Base-by-base conservation (phyloP, 768 basidiomycete species). In the Cyclocybe aegerita region DNA sequence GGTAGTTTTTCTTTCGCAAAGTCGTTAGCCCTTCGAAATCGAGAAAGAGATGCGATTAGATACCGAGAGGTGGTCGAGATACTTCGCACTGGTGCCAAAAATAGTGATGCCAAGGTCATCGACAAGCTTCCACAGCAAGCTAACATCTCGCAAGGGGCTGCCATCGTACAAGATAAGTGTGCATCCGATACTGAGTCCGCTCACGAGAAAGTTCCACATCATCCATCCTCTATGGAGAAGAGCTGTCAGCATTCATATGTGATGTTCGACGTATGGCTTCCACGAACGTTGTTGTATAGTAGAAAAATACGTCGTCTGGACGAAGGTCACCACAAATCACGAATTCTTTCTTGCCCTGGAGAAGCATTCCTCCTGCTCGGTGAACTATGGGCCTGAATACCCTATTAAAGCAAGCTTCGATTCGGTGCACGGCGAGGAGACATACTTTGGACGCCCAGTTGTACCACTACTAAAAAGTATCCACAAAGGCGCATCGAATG, bases 141-240 rank as follows among this genome's bases (percentile, higher is more conserved):
- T 65, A 14, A 83, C 84, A 43, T 85, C 81, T 53, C 79, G 76
- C 42, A 92, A 70, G 3, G 90, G 90, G 54, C 86, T 89, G 29
- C 90, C 90, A 63, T 92, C 90, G 67, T 87, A 93, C 43, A 90
- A 68, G 32, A 92, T 82, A 9, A 91, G 73, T 4, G 84, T 87
- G 56, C 83, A 84, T 38, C 88, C 88, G 10, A 81, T 63, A 38
- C 76, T 75, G 9, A 92, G 74, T 7, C 79, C 83, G 47, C 80
- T 78, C 30, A 87, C 74, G 33, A 91, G 81, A 65, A 89, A 91
- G 62, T 91, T 91, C 83, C 86, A 92, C 90, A 92, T 91, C 89
- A 93, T 92, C 90, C 89, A 90, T 39, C 87, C 87, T 12, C 87
- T 90, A 57, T 46, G 23, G 15, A 14, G 43, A 46, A 54, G 52